Conservation (phyloP, 768 basidiomycete genomes). For the Mrakia blollopis region DNA sequence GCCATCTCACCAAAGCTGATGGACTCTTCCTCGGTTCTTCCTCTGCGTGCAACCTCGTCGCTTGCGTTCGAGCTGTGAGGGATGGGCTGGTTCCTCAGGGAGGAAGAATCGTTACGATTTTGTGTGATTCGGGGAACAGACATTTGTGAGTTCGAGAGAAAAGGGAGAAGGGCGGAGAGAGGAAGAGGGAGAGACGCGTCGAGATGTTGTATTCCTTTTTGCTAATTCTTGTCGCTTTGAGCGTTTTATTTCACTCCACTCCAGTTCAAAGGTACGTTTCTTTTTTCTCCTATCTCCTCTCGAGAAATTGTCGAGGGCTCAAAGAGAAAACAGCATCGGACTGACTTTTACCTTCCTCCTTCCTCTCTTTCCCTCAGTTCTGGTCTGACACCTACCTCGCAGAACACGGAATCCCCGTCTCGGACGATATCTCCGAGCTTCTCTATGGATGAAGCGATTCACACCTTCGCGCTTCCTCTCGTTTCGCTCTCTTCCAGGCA, state of each 20-base stretch:
- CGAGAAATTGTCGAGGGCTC: neutral
- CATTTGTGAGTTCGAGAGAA: slow-evolving; percentile 18
- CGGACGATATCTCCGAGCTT: slow-evolving; percentile 21
- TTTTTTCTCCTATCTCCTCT: neutral
- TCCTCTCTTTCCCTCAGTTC: slow-evolving; percentile 16
- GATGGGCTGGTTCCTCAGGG: slow-evolving; percentile 54
- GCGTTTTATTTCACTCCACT: neutral
- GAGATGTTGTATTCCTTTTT: neutral
- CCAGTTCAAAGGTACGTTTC: slow-evolving; percentile 16
- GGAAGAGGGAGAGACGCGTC: neutral
- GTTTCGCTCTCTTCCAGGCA: too few species aligned
- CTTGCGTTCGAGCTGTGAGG: slow-evolving; percentile 65
- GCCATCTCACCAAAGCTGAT: slow-evolving; percentile 82
- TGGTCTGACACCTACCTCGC: slow-evolving; percentile 32
- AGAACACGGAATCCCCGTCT: slow-evolving; percentile 29
- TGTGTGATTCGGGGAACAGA: slow-evolving; percentile 51
- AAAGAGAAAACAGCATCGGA: neutral
- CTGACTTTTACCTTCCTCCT: neutral
- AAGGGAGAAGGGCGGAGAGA: neutral
- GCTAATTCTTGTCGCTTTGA: neutral
- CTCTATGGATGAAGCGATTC: slow-evolving; percentile 10
- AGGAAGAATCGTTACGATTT: slow-evolving; percentile 72
- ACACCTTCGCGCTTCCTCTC: too few species aligned
- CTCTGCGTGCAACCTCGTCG: slow-evolving; percentile 92
- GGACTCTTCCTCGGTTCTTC: slow-evolving; percentile 94